These are phyloP conservation scores for Hibiscus trionum DNA, from an alignment of 345 rosid genomes.

Conservation along the genomic window DNA sequence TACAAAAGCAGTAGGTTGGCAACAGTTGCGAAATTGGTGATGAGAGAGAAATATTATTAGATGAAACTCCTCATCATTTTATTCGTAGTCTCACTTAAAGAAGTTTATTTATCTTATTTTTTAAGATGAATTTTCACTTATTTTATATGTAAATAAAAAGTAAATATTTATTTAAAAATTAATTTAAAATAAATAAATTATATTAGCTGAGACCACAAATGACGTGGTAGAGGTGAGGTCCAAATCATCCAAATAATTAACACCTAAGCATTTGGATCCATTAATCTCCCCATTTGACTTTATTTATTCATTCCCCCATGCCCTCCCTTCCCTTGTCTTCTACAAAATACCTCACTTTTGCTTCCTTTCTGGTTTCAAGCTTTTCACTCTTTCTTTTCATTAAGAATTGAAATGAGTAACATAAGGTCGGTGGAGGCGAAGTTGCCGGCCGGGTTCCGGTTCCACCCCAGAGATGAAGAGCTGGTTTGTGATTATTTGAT, in stretches of 20 bases:
- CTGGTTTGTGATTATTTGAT: slow-evolving; percentile 82
- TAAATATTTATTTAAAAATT: too few species aligned
- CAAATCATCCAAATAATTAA: neutral
- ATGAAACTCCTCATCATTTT: too few species aligned
- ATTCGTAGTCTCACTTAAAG: too few species aligned
- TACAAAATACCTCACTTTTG: neutral
- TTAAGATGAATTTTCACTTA: too few species aligned
- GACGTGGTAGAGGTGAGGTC: neutral
- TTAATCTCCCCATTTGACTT: neutral
- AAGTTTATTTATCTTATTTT: too few species aligned
- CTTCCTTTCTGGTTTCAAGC: neutral
- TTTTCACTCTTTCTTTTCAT: too few species aligned
- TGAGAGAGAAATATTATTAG: neutral
- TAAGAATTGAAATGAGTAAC: slow-evolving; percentile 25
- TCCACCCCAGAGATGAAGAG: slow-evolving; percentile 86
- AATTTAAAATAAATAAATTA: too few species aligned
- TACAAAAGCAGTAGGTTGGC: neutral
- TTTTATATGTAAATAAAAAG: too few species aligned
- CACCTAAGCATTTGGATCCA: neutral
- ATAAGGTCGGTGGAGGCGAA: slow-evolving; percentile 67
- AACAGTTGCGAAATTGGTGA: neutral
- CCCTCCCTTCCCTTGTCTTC: neutral
- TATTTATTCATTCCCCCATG: neutral
- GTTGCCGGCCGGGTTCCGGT: slow-evolving; percentile 81
- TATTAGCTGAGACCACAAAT: too few species aligned